Evolutionary conservation across 1,139 yeast genomes (phyloP), one percentile per base, ranked within the genome.

Genomic region (Insectozyma bohioensis): DNA sequence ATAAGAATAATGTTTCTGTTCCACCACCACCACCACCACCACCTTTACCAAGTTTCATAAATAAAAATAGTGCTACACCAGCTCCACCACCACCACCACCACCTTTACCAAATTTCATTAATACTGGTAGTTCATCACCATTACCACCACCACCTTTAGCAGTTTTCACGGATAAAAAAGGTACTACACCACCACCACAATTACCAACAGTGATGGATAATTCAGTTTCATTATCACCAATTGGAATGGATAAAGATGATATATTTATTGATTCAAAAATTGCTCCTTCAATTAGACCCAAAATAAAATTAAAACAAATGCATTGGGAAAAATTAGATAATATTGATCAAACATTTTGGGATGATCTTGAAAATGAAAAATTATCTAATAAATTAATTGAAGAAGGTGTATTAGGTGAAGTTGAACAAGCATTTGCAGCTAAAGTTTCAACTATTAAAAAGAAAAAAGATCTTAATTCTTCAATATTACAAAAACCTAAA

Each of bases 261-360:
- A n/a, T n/a, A n/a, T n/a, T 18, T 11, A 23, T 14, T 6, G 14
- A 20, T 10, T 5, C 24, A 13, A 25, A 8, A 12, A 20, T 20
- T 7, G 11, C 6, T 1, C 36, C 43, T 6, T 35, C 52, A 17
- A 57, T 65, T 11, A 65, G 82, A 34, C 85, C 94, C 4, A 73
- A 73, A 36, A 63, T 75, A 12, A 82, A 80, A 43, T 67, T 92
- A 48, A 92, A 90, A 55, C 97, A 90, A 52, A 81, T 92, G 71
- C 98, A 92, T 54, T 92, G 97, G 97, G 95, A 90, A 46, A 85
- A 78, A 51, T 67, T 92, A 28, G 82, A 79, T 19, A 61, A 69
- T 40, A 79, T 86, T 28, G 75, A 80, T 27, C 73, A 80, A 27
- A 90, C 97, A 0, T 76, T 92, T 34, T 92, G 98, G 98, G 70